These are phyloP conservation scores for Tillandsia leiboldiana DNA, from an alignment of 176 grass and related monocot species.

Conservation along the genomic window DNA sequence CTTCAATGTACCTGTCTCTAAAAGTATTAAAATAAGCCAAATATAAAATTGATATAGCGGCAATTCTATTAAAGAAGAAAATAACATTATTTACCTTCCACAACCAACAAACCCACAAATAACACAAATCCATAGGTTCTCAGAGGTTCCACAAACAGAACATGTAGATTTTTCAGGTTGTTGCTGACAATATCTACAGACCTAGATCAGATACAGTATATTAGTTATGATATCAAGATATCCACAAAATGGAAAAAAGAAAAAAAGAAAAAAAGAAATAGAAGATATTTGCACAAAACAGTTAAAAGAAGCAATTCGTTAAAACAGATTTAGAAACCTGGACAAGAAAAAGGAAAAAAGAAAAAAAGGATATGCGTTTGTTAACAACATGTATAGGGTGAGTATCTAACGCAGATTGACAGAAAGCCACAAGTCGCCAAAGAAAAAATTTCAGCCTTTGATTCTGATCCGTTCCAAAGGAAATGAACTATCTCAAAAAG, in stretches of 20 bases:
- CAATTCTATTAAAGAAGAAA: slow-evolving; percentile 3
- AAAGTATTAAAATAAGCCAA: slow-evolving; percentile 2
- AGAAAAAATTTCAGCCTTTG: too few species aligned
- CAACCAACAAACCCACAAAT: slow-evolving; percentile 93
- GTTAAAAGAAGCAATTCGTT: too few species aligned
- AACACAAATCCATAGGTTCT: slow-evolving; percentile 95
- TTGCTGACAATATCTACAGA: slow-evolving; percentile 97
- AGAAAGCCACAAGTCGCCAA: too few species aligned
- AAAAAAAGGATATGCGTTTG: too few species aligned
- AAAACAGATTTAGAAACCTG: too few species aligned
- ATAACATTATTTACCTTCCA: slow-evolving; percentile 58
- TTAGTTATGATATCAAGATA: neutral
- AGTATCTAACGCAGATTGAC: too few species aligned
- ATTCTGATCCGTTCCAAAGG: too few species aligned
- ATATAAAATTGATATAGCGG: neutral
- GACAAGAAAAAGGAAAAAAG: too few species aligned
- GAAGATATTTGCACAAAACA: too few species aligned
- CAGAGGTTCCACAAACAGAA: slow-evolving; percentile 65
- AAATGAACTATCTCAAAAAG: too few species aligned
- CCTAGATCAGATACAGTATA: slow-evolving; percentile 31
- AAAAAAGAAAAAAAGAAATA: too few species aligned
- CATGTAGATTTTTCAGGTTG: slow-evolving; percentile 88
- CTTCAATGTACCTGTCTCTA: slow-evolving; percentile 65
- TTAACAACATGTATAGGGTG: too few species aligned
- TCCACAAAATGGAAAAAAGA: neutral